Percentiles rank a stretch among this genome's conserved stretches.
Conservation (phyloP, 805 yeast genomes). For the Candida odintsovae region DNA sequence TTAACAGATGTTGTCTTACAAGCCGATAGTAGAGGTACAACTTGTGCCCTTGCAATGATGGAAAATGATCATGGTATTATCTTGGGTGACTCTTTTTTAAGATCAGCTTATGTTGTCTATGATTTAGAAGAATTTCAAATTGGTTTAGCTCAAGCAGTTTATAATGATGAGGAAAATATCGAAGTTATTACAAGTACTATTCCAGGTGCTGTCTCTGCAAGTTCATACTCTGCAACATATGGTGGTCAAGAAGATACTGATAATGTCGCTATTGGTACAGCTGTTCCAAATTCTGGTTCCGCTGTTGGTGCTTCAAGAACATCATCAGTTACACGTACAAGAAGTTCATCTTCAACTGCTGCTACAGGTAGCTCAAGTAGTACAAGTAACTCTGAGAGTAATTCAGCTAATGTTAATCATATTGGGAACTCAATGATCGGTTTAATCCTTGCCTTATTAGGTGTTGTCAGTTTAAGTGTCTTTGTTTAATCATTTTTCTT, state of each 20-base stretch:
- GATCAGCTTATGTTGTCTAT: slow-evolving; percentile 47
- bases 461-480: neutral
- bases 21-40: slow-evolving; percentile 15
- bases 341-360: neutral
- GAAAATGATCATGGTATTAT: slow-evolving; percentile 31
- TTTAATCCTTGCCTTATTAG: neutral
- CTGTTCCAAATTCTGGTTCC: neutral
- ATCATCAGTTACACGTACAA: neutral
- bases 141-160: slow-evolving; percentile 42
- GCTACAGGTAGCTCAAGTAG: neutral
- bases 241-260: slow-evolving; percentile 3
- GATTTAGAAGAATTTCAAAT: slow-evolving; percentile 42
- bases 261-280: slow-evolving; percentile 6
- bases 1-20: slow-evolving; percentile 28
- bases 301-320: neutral
- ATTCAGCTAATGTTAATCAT: neutral
- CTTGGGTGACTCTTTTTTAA: slow-evolving; percentile 50
- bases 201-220: slow-evolving; percentile 48
- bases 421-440: neutral
- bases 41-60: slow-evolving; percentile 42
- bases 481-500: neutral
- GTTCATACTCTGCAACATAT: slow-evolving; percentile 38
- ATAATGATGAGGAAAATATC: slow-evolving; percentile 31
- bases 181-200: slow-evolving; percentile 39
- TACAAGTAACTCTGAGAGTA: neutral